Evolutionary conservation across 306 rosid genomes (phyloP).

Genomic region (Prinsepia uniflora): DNA sequence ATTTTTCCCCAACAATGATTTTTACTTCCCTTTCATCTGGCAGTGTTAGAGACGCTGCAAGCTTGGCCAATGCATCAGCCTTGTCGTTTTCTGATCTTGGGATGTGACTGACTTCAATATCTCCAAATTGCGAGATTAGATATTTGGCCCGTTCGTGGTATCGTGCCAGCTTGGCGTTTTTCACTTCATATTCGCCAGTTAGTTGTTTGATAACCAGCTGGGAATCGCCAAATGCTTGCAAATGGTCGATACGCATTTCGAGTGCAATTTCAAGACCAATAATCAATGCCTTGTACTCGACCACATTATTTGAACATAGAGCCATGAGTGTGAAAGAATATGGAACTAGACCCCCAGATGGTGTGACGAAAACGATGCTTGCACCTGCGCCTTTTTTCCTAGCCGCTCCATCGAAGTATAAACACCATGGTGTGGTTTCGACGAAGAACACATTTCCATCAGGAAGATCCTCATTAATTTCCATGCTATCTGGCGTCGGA

Average conservation of each 20-base stretch:
- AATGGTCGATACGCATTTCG: neutral
- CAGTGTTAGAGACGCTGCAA: neutral
- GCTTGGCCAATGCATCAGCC: neutral
- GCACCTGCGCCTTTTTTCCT: too few species aligned
- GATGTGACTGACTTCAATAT: too few species aligned
- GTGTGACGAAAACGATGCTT: neutral
- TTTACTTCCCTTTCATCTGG: neutral
- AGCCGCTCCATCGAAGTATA: neutral
- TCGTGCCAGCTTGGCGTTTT: too few species aligned
- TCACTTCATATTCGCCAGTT: neutral
- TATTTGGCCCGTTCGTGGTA: neutral
- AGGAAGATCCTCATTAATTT: neutral
- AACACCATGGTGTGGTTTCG: neutral
- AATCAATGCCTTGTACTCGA: neutral
- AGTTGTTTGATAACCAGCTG: neutral
- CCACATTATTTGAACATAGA: neutral
- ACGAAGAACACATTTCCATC: neutral
- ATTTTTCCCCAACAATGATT: neutral
- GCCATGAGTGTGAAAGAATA: neutral
- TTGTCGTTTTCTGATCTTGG: neutral
- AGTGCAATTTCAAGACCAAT: neutral
- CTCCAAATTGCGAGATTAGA: too few species aligned
- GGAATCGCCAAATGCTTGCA: neutral
- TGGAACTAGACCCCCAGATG: neutral
- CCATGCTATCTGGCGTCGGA: neutral